These are phyloP conservation scores for Poterioochromonas sp. DNA, from an alignment of 352 stramenopile genomes.

Conservation along the genomic window DNA sequence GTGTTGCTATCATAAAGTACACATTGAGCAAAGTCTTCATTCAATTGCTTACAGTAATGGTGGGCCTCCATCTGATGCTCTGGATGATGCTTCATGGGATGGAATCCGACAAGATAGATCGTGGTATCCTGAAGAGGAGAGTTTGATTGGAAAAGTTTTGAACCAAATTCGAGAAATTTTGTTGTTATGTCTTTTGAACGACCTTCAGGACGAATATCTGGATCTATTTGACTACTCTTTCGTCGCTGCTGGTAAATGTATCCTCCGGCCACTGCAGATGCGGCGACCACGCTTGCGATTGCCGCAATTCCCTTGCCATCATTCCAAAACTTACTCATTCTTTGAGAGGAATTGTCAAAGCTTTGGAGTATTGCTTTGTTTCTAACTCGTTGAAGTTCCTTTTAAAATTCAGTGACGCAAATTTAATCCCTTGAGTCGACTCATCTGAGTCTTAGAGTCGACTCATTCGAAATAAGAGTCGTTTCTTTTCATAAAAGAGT, in stretches of 20 bases:
- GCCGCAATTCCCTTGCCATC: no score
- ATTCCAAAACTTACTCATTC: no score
- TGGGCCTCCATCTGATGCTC: neutral
- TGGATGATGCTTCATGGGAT: neutral
- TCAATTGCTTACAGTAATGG: conserved; percentile 2
- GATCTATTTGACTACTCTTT: neutral
- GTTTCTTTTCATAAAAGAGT: no score
- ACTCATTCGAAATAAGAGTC: no score
- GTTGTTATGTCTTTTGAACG: neutral
- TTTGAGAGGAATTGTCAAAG: no score
- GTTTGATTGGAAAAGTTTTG: neutral
- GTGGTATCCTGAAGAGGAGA: neutral
- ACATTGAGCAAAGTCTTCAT: conserved; percentile 1
- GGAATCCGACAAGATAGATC: neutral
- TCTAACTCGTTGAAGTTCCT: no score
- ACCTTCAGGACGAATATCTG: neutral
- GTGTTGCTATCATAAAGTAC: neutral
- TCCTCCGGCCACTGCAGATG: no score
- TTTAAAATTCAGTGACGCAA: no score
- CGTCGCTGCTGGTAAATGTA: neutral
- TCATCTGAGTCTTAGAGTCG: no score
- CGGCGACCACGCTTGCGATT: no score
- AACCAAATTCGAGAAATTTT: neutral
- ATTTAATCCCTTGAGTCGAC: no score
- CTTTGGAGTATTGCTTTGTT: no score